These are phyloP conservation scores for Penicillium fuscoglaucum DNA, from an alignment of 2,329 filamentous ascomycete species.

Conservation along the genomic window DNA sequence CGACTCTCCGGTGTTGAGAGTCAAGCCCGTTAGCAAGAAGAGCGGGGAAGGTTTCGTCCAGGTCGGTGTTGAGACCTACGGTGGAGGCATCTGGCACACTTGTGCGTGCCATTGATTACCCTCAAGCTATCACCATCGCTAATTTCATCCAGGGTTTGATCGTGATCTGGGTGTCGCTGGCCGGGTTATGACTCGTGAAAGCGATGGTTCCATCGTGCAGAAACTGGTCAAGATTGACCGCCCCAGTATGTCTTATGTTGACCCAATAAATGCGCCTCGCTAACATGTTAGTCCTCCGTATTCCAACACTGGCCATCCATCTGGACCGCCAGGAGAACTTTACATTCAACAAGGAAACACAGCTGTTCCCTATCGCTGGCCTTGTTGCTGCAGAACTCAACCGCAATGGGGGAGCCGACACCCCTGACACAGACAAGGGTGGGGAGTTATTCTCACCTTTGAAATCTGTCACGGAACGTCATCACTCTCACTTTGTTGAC, in stretches of 20 bases:
- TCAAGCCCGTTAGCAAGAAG: slow-evolving; percentile 95
- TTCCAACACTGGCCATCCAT: slow-evolving; percentile 92
- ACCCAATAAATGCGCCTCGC: neutral
- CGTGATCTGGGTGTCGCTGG: slow-evolving; percentile 89
- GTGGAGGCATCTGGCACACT: slow-evolving; percentile 94
- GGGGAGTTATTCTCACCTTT: slow-evolving; percentile 74
- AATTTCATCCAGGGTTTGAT: slow-evolving; percentile 68
- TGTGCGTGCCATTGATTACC: slow-evolving; percentile 48
- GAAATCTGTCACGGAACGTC: slow-evolving; percentile 73
- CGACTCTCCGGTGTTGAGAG: slow-evolving; percentile 84
- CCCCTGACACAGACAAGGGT: slow-evolving; percentile 42
- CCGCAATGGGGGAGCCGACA: slow-evolving; percentile 56
- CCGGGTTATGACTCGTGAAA: slow-evolving; percentile 75
- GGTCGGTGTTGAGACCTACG: slow-evolving; percentile 94
- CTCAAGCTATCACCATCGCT: slow-evolving; percentile 7
- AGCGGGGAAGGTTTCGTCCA: slow-evolving; percentile 83
- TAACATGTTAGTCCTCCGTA: slow-evolving; percentile 64
- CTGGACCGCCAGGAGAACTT: slow-evolving; percentile 84
- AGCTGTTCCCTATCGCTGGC: slow-evolving; percentile 90
- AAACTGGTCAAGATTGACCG: slow-evolving; percentile 87
- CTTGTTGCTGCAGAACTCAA: slow-evolving; percentile 87
- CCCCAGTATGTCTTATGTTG: slow-evolving; percentile 56
- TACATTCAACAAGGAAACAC: slow-evolving; percentile 93
- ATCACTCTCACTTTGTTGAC: slow-evolving; percentile 84
- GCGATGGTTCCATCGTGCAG: slow-evolving; percentile 72